These are phyloP conservation scores for Parastagonospora nodorum DNA, from an alignment of 2,329 filamentous ascomycete genomes.

Conservation along the genomic window DNA sequence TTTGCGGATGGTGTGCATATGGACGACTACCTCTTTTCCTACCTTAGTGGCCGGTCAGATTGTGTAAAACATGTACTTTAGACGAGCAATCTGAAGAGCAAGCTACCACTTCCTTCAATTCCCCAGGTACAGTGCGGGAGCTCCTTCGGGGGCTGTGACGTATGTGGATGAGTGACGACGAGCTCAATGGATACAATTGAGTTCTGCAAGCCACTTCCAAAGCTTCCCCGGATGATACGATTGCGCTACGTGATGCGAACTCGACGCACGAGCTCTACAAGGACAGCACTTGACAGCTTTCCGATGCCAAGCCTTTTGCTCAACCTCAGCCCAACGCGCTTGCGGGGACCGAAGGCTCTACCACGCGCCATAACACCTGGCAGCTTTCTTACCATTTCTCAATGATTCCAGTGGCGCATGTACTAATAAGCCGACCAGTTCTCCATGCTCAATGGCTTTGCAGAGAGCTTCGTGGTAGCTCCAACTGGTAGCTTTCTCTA, in stretches of 20 bases:
- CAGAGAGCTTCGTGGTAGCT: background rate
- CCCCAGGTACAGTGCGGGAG: conserved; percentile 29
- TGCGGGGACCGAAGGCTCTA: background rate
- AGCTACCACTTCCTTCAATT: conserved; percentile 44
- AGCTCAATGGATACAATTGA: conserved; percentile 39
- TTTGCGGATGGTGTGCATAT: conserved; percentile 48
- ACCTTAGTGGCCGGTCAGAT: conserved; percentile 49
- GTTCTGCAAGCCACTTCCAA: conserved; percentile 20
- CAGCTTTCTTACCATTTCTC: no score
- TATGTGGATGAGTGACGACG: conserved; percentile 21
- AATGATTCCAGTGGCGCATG: no score
- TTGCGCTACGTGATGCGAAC: conserved; percentile 28
- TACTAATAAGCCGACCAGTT: background rate
- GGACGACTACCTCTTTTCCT: conserved; percentile 44
- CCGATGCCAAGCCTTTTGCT: conserved; percentile 36
- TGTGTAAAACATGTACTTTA: conserved; percentile 53
- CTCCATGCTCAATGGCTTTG: background rate
- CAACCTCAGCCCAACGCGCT: conserved; percentile 29
- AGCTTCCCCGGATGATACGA: conserved; percentile 12
- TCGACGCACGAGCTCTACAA: conserved; percentile 19
- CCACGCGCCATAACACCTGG: conserved; percentile 10
- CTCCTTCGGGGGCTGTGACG: conserved; percentile 32
- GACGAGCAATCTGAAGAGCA: conserved; percentile 50
- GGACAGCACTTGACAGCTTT: conserved; percentile 31
- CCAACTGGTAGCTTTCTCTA: background rate